Evolutionary conservation across 2,329 filamentous ascomycete species (phyloP), one percentile per base, ranked within the genome.

Genomic region (Aspergillus latus): DNA sequence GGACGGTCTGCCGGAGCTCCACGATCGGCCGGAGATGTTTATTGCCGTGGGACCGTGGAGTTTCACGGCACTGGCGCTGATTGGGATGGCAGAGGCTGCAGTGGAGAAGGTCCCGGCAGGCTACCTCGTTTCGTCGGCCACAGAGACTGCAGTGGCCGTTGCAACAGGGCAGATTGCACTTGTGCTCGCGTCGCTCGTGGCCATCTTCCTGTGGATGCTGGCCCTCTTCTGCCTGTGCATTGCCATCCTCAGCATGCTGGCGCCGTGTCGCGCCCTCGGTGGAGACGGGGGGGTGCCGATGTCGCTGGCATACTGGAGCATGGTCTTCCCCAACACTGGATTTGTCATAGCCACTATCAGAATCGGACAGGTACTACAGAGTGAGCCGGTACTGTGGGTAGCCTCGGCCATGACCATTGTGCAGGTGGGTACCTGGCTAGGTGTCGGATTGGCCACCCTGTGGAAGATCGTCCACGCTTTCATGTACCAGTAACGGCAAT

Each of bases 1-100:
- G 8, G 69, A 67, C 55, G 70, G 72, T 1, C 67, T 82, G 3
- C 80, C 80, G 0, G 65, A 70, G 5, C 70, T 74, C 0, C 55
- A 66, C 0, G 70, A 70, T 1, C 65, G 77, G 15, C 77, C 76
- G 7, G 76, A 76, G 9, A 82, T 83, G 80, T 83, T 78, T 61
- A 78, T 83, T 15, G 76, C 78, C 0, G 80, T 82, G 3, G 80
- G 80, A 0, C 78, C 78, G 2, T 65, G 67, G 45, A 66, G 72
- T 2, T 79, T 78, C 63, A 78, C 76, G 0, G 68, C 73, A 21
- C 66, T 76, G 11, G 76, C 75, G 3, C 63, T 82, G 26, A 75
- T 82, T n/a, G 74, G 76, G 2, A 72, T 82, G 36, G 79, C 78
- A 1, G 72, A 71, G 9, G 67, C 69, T 30, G 76, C 76, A 1